Evolutionary conservation across 2,329 filamentous ascomycete genomes (phyloP).

Genomic region (Botrytis fragariae): DNA sequence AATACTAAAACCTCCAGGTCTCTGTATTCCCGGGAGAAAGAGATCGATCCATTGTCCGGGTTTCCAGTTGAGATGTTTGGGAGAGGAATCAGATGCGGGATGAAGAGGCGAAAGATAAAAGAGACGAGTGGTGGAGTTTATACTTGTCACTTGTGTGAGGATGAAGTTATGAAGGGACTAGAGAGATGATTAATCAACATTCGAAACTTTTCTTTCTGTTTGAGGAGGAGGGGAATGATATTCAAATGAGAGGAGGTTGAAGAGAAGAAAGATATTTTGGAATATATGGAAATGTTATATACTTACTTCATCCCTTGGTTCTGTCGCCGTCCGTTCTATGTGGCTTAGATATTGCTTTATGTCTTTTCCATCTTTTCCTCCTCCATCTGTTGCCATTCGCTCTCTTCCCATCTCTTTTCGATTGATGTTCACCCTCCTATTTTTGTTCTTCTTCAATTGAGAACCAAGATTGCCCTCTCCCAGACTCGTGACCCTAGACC

Average conservation of each 20-base stretch:
- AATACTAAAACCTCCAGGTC: not conserved
- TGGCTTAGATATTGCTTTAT: not conserved
- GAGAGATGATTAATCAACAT: not conserved
- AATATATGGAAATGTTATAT: not conserved
- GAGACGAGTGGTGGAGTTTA: not conserved
- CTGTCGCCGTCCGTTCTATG: not conserved
- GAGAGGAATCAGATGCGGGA: not conserved
- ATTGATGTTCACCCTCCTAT: not conserved
- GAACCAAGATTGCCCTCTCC: not conserved
- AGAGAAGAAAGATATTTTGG: not conserved
- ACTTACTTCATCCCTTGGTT: slow-evolving; percentile 3
- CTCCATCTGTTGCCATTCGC: not conserved
- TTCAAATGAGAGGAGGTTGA: not conserved
- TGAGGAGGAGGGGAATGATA: not conserved
- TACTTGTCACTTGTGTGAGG: not conserved
- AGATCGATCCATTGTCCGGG: not conserved
- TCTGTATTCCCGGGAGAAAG: not conserved
- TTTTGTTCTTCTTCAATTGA: not conserved
- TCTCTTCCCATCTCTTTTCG: not conserved
- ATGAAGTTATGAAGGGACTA: not conserved
- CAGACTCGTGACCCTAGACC: not conserved
- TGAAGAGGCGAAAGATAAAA: not conserved
- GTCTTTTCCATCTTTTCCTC: not conserved
- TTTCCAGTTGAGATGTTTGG: not conserved
- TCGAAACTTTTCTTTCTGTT: not conserved